Base-by-base conservation (phyloP, 2,329 filamentous ascomycete species). In the Arthrocladium fulminans region DNA sequence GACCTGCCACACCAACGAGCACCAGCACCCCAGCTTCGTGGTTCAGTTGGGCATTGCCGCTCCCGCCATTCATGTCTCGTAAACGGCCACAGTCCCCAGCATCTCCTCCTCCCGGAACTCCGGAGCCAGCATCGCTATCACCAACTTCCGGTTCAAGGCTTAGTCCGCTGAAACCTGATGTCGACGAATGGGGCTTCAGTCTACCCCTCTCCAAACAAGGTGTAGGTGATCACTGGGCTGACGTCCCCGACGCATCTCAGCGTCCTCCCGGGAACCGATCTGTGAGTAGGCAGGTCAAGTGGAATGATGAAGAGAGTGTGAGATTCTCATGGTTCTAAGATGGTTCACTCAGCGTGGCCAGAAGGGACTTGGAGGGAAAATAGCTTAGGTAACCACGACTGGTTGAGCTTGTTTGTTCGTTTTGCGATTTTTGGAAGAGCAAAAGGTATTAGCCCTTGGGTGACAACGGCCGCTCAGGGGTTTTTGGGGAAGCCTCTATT, bases 271-370 rank as follows among this genome's bases (percentile, higher is more conserved):
- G 40, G 7, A n/a, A n/a, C n/a, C 43, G 8, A 29, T 45, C 32
- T 35, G 15, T 3, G n/a, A n/a, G n/a, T n/a, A 35, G 15, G 23
- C 43, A 37, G 19, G 22, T 45, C 15, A 29, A 22, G 15, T 45
- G 43, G 43, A 6, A 35, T 13, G 43, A 45, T 22, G 43, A 45
- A 13, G 43, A 45, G 10, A 35, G 29, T 15, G 43, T 23, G 17
- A 24, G 43, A 3, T 45, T 22, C 24, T 37, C 20, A 3, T 45
- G 43, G 32, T 45, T 38, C 37, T 44, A 19, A 42, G 19, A 7
- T 37, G 7, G 17, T 37, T 37, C n/a, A n/a, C n/a, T n/a, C n/a
- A n/a, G n/a, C n/a, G n/a, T n/a, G n/a, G n/a, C n/a, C n/a, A n/a
- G n/a, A n/a, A n/a, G n/a, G n/a, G n/a, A n/a, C n/a, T n/a, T n/a